Base-by-base conservation (phyloP, 768 basidiomycete genomes). In the Clitopilus hobsonii region DNA sequence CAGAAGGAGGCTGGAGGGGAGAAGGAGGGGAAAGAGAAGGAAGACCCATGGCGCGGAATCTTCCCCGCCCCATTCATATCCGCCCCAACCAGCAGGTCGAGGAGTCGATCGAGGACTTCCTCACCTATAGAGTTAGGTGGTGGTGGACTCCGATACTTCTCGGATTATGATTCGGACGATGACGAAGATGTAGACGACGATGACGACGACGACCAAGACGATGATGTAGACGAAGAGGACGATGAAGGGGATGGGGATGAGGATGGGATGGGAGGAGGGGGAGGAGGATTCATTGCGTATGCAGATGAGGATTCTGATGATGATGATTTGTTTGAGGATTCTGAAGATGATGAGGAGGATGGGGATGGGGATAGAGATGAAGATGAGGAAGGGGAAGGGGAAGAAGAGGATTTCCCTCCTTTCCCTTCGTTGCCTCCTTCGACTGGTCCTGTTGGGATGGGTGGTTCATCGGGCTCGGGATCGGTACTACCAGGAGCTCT, bases 1-100 rank as follows among this genome's bases (percentile, higher is more conserved):
- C n/a, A n/a, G n/a, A n/a, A n/a, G n/a, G n/a, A n/a, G n/a, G n/a
- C n/a, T n/a, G n/a, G n/a, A n/a, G n/a, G n/a, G n/a, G n/a, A n/a
- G n/a, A n/a, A n/a, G n/a, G n/a, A n/a, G n/a, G n/a, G n/a, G n/a
- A n/a, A n/a, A n/a, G n/a, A n/a, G n/a, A n/a, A 75, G 20, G 67
- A 65, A 23, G 84, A 90, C 61, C 86, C 86, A 0, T 90, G 88
- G 88, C 79, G 76, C 45, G 88, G 86, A 1, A 78, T 90, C 50
- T 90, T 90, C 65, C 74, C 72, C 1, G 66, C 71, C 8, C 26
- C 27, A 5, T n/a, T 5, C 48, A 27, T 23, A 13, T 5, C 5
- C 27, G 18, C 23, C 11, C 24, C 8, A 16, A n/a, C n/a, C n/a
- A n/a, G n/a, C n/a, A n/a, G n/a, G n/a, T n/a, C n/a, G n/a, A n/a